A percentile compares a stretch with the other conserved stretches of the same genome.
These are phyloP conservation scores for Multifurca ochricompacta DNA, from an alignment of 768 basidiomycete genomes.

Conservation along the genomic window DNA sequence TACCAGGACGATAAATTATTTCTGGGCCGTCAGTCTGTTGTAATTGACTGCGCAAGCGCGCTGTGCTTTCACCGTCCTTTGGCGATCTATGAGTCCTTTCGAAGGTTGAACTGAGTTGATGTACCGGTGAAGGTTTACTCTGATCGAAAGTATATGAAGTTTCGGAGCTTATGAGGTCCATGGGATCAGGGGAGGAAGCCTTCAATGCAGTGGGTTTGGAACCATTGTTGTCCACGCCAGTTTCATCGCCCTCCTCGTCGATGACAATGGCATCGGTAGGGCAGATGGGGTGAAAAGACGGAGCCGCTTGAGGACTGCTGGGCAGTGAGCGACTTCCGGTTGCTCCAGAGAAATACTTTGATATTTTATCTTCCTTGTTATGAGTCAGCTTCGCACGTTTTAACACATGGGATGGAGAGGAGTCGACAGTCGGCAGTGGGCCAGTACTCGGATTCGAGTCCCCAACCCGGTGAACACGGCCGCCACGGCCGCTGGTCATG, in stretches of 20 bases:
- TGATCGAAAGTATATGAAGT: conserved; percentile 2
- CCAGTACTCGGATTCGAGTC: background rate
- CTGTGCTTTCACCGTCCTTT: conserved; percentile 9
- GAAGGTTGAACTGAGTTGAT: background rate
- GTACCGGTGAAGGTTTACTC: conserved; percentile 1
- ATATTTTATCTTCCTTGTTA: background rate
- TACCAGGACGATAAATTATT: background rate
- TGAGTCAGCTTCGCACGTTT: conserved; percentile 7
- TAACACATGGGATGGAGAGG: background rate
- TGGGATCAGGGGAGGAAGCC: conserved; percentile 9
- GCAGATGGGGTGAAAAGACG: background rate
- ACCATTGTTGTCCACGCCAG: background rate
- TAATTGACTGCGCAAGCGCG: background rate
- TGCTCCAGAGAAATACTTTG: background rate
- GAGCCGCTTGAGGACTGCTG: background rate
- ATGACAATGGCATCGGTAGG: background rate
- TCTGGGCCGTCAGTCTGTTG: background rate
- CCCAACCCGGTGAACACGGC: background rate
- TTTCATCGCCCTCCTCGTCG: conserved; percentile 3
- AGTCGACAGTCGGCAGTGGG: background rate
- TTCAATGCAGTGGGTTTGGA: background rate
- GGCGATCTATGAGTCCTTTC: background rate
- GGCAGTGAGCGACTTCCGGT: background rate
- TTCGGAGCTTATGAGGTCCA: background rate
- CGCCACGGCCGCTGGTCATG: background rate